phyloP scores from a whole-genome alignment of 768 basidiomycete species.

The Pleurotus salmoneostramineus region DNA sequence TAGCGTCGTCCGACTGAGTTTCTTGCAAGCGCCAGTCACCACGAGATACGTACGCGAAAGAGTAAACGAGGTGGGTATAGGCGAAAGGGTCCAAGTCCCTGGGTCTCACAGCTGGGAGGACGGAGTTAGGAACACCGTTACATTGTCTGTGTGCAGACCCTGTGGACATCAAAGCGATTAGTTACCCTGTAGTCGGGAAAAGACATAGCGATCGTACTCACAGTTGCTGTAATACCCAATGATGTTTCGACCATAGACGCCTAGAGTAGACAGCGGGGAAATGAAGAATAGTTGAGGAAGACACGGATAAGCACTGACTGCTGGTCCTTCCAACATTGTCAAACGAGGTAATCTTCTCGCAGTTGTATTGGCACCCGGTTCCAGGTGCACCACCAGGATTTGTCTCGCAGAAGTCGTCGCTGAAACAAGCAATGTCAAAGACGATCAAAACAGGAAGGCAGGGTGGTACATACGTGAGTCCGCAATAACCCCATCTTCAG shows the following conservation, averaged over 20 bases:
- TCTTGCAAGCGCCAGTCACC: conserved; percentile 4
- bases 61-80: conserved; percentile 7
- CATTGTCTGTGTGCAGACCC: conserved; percentile 4
- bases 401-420: background rate
- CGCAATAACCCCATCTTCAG: background rate
- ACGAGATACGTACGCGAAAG: background rate
- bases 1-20: conserved; percentile 4
- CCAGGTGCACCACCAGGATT: conserved; percentile 3
- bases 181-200: background rate
- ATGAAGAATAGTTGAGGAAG: background rate
- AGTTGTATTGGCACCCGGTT: conserved; percentile 1
- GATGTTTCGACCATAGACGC: background rate
- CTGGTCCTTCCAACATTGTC: background rate
- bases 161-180: background rate
- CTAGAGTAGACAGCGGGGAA: background rate
- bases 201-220: background rate
- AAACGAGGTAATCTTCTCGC: background rate
- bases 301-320: background rate
- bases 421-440: background rate
- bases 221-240: conserved; percentile 9
- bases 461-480: background rate
- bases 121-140: conserved; percentile 1
- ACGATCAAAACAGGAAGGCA: background rate
- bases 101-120: conserved; percentile 5
- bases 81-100: conserved; percentile 6